Evolutionary conservation across 805 yeast genomes (phyloP), one percentile per base, ranked within the genome.

Genomic region (Jamesozyma lodderae): DNA sequence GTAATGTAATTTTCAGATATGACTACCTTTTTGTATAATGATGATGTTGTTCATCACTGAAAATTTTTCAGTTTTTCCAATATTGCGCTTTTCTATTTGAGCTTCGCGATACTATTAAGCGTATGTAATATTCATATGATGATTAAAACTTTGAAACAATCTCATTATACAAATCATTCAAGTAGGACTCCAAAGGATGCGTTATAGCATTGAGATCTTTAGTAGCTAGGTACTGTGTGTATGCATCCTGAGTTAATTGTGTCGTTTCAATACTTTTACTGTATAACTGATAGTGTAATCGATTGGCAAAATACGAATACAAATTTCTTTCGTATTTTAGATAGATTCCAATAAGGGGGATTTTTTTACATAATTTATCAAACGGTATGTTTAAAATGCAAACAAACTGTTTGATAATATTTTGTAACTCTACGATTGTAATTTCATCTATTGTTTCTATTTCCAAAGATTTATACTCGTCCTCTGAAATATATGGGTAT

Each of bases 371-470:
- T 7, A 60, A 41, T 30, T 59, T 47, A 11, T 55, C 40, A 30
- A 48, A 55, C 13, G 68, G 66, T 14, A 62, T 53, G 11, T 52
- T 52, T 31, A 64, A 50, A 21, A 56, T 41, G 2, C 60, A 41
- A 31, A 61, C 42, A 7, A 64, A 40, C 42, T 62, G 56, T 41
- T 64, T 64, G 21, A 64, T 46, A 4, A 58, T 44, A 42, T 63
- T 64, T 24, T 62, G 66, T 14, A 63, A 52, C 17, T 57, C 53
- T 3, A 55, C 46, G 37, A 53, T 25, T 10, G 55, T 47, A 16
- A 63, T 41, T 3, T 33, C 31, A 33, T 63, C 66, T 15, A 65
- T 52, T n/a, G 43, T 31, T 3, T 46, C 44, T 2, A 64, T 33
- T 4, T 35, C 37, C 30, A 45, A 46, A 24, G 26, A 31, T 16